Evolutionary conservation across 768 basidiomycete genomes (phyloP).

Genomic region (Nidularia sp.): DNA sequence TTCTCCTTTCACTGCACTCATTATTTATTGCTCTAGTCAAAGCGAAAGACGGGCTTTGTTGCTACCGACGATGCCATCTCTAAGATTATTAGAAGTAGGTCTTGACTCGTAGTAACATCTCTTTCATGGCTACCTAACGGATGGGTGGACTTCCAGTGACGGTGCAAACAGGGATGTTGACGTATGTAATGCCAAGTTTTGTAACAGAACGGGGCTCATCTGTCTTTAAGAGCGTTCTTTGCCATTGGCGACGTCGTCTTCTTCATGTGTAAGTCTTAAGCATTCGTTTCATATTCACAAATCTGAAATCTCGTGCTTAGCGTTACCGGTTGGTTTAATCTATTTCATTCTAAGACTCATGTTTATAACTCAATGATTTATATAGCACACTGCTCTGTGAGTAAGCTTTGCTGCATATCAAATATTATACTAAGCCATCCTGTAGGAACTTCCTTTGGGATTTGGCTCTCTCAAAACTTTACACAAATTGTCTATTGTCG

Average conservation of each 20-base stretch:
- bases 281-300: too few species aligned
- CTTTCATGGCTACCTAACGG: constrained; percentile 4
- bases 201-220: background rate
- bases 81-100: constrained; percentile 27
- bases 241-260: constrained; percentile 38
- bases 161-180: constrained; percentile 39
- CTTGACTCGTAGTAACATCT: background rate
- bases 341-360: background rate
- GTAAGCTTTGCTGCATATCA: constrained; percentile 4
- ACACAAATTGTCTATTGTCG: constrained; percentile 44
- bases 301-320: constrained; percentile 8
- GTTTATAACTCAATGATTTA: background rate
- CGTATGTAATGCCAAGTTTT: constrained; percentile 13
- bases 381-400: constrained; percentile 40
- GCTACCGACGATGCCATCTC: constrained; percentile 37
- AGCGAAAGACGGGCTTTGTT: constrained; percentile 35
- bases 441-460: constrained; percentile 47
- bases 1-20: constrained; percentile 3
- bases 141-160: constrained; percentile 21
- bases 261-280: constrained; percentile 33
- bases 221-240: constrained; percentile 26
- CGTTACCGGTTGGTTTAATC: constrained; percentile 25
- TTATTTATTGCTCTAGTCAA: constrained; percentile 16
- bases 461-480: constrained; percentile 42
- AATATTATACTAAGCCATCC: background rate